phyloP scores from a whole-genome alignment of 495 filamentous ascomycete species.

The Clohesyomyces aquaticus region DNA sequence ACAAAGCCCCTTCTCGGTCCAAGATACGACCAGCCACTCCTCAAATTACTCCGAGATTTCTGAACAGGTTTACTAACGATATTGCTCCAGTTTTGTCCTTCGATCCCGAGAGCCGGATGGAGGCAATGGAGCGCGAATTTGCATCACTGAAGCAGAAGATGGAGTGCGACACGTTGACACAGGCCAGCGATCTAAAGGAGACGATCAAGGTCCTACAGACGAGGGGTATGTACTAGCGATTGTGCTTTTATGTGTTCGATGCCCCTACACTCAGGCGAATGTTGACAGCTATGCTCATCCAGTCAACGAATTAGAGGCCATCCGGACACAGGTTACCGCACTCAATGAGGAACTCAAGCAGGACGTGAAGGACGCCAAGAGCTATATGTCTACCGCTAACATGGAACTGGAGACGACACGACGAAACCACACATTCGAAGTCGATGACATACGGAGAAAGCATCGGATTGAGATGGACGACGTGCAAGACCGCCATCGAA shows the following conservation, averaged over 20 bases:
- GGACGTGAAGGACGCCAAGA: constrained; percentile 62
- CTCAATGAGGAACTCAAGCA: constrained; percentile 60
- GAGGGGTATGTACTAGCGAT: constrained; percentile 71
- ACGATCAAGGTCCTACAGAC: constrained; percentile 70
- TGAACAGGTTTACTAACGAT: constrained; percentile 73
- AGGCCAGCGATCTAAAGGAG: constrained; percentile 68
- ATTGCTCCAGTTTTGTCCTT: constrained; percentile 60
- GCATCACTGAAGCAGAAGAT: constrained; percentile 64
- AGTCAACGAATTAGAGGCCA: constrained; percentile 71
- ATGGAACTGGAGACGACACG: constrained; percentile 56
- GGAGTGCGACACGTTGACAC: constrained; percentile 58
- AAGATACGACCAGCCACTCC: constrained; percentile 10
- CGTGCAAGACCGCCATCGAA: constrained; percentile 39
- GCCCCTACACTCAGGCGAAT: not conserved
- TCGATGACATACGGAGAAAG: constrained; percentile 58
- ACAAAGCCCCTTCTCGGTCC: constrained; percentile 41
- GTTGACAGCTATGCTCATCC: constrained; percentile 33
- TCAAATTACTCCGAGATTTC: constrained; percentile 53
- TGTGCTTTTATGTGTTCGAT: too few species aligned
- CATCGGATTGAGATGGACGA: constrained; percentile 47
- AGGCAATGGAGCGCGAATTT: constrained; percentile 67
- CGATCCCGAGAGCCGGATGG: constrained; percentile 70
- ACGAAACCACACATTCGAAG: constrained; percentile 58
- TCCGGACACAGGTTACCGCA: constrained; percentile 60
- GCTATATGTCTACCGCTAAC: constrained; percentile 49